Percentiles rank a stretch among this genome's conserved stretches.
These are phyloP conservation scores for Brettanomyces nanus DNA, from an alignment of 805 yeast species.

Conservation along the genomic window DNA sequence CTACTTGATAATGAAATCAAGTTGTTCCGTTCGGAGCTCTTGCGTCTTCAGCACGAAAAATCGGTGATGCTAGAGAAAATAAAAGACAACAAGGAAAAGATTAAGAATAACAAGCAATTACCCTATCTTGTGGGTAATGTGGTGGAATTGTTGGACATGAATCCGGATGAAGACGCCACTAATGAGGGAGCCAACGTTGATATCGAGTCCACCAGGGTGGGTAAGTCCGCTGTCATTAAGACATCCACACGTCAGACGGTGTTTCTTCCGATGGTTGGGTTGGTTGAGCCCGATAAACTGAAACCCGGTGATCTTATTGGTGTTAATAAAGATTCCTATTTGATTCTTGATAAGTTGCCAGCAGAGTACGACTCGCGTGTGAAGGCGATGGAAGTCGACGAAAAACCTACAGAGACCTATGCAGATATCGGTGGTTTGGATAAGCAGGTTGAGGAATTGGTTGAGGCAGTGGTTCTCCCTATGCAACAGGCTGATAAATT, in stretches of 20 bases:
- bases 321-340: constrained; percentile 92
- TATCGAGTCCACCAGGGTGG: constrained; percentile 80
- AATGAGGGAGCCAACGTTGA: constrained; percentile 96
- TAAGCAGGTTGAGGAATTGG: constrained; percentile 95
- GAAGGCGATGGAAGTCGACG: constrained; percentile 98
- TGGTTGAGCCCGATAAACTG: constrained; percentile 83
- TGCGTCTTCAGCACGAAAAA: constrained; percentile 86
- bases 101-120: constrained; percentile 88
- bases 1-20: constrained; percentile 91
- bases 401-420: constrained; percentile 95
- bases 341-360: constrained; percentile 88
- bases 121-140: constrained; percentile 96
- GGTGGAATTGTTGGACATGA: constrained; percentile 85
- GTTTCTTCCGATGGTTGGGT: constrained; percentile 88
- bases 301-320: constrained; percentile 98
- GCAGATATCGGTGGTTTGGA: constrained; percentile 97
- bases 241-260: constrained; percentile 98
- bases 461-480: constrained; percentile 96
- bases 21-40: constrained; percentile 86
- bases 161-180: constrained; percentile 70
- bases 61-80: constrained; percentile 88
- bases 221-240: constrained; percentile 97
- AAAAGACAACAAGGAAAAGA: constrained; percentile 93
- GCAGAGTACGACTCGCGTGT: constrained; percentile 97
- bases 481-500: constrained; percentile 98